Conservation (phyloP, 2,329 filamentous ascomycete genomes). For the Talaromyces pinophilus region DNA sequence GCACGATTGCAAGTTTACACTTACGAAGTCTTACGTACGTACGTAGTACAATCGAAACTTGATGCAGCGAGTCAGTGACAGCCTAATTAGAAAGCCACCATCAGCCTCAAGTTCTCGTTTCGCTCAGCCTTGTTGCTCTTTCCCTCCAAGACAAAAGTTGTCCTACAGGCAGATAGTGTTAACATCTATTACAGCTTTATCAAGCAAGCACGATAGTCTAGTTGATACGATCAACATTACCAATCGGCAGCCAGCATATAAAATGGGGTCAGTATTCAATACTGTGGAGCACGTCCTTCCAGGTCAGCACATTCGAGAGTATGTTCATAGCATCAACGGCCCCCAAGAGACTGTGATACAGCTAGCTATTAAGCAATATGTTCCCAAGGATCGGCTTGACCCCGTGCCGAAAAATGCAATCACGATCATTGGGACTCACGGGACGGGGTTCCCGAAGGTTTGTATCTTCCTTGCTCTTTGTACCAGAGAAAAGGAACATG, state of each 20-base stretch:
- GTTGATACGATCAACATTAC: not conserved
- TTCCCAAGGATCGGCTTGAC: conserved; percentile 48
- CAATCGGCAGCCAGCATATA: not conserved
- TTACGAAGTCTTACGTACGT: no score
- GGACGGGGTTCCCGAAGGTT: not conserved
- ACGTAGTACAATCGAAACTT: not conserved
- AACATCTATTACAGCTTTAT: not conserved
- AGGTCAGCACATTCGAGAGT: conserved; percentile 56
- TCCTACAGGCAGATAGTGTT: not conserved
- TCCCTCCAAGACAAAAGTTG: not conserved
- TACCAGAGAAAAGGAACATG: no score
- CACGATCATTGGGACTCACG: not conserved
- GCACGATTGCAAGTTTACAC: no score
- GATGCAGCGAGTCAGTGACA: not conserved
- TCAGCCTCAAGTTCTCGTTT: not conserved
- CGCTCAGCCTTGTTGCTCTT: not conserved
- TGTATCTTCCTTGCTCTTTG: not conserved
- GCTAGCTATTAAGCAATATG: conserved; percentile 59
- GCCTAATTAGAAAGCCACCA: no score
- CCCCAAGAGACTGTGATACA: conserved; percentile 55
- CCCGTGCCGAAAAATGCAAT: conserved; percentile 42
- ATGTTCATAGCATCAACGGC: conserved; percentile 27
- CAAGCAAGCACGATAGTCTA: not conserved
- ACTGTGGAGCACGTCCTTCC: conserved; percentile 48
- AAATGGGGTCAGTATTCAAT: not conserved